These are phyloP conservation scores for Somion occarium DNA, from an alignment of 1,284 basidiomycete genomes.

Conservation along the genomic window DNA sequence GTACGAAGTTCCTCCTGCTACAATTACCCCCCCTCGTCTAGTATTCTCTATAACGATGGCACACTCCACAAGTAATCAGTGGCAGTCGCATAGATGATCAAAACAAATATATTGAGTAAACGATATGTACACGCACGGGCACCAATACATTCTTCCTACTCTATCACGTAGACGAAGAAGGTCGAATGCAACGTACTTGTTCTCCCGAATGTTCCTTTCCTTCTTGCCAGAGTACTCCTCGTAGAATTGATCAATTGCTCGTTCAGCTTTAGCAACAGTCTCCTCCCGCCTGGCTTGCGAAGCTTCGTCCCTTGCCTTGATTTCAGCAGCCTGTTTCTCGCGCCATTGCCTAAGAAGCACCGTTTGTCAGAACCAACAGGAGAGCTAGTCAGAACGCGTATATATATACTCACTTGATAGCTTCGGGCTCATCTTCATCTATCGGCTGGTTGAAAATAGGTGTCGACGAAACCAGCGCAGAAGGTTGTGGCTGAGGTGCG, in stretches of 20 bases:
- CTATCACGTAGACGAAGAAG: no score
- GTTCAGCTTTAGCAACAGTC: constrained; percentile 85
- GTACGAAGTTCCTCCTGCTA: no score
- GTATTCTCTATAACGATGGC: no score
- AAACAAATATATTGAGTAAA: no score
- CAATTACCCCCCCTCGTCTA: no score
- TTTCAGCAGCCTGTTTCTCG: constrained; percentile 82
- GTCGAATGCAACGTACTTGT: constrained; percentile 97
- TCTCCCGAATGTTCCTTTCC: constrained; percentile 89
- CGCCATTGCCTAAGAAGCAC: constrained; percentile 71
- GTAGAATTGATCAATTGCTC: constrained; percentile 94
- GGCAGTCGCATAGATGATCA: no score
- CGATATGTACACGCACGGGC: no score
- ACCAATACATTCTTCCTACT: no score
- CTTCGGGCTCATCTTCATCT: constrained; percentile 83
- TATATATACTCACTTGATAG: constrained; percentile 80
- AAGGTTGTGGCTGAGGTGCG: constrained; percentile 71
- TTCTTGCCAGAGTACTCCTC: constrained; percentile 91
- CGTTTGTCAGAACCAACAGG: background rate
- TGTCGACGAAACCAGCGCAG: constrained; percentile 61
- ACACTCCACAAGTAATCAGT: no score
- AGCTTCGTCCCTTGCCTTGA: constrained; percentile 74
- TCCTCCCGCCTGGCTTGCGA: constrained; percentile 81
- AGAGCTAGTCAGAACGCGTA: background rate
- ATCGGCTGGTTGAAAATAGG: constrained; percentile 68